A percentile compares a stretch with the other conserved stretches of the same genome.
These are phyloP conservation scores for Dinochytrium kinnereticum DNA, from an alignment of 371 early-diverging fungal genomes.

Conservation along the genomic window DNA sequence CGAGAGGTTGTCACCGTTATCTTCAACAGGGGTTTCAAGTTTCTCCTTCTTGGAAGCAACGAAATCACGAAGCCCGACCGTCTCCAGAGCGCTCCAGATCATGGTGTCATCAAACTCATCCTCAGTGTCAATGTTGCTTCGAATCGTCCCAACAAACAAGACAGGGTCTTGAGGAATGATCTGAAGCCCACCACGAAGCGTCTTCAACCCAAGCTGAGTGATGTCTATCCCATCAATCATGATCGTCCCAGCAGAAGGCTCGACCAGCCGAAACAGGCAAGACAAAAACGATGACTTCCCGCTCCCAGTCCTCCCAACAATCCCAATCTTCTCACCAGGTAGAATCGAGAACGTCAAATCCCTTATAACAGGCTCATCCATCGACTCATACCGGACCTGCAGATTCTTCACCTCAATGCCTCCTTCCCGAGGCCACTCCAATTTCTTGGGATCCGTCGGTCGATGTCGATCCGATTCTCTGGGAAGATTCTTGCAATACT, in stretches of 20 bases:
- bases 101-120: conserved; percentile 68
- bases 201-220: conserved; percentile 70
- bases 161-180: conserved; percentile 97
- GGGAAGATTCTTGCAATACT: conserved; percentile 18
- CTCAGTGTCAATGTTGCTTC: conserved; percentile 85
- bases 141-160: conserved; percentile 62
- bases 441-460: conserved; percentile 40
- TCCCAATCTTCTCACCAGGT: conserved; percentile 59
- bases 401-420: conserved; percentile 27
- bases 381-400: conserved; percentile 41
- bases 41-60: conserved; percentile 28
- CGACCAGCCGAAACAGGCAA: conserved; percentile 83
- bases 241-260: conserved; percentile 69
- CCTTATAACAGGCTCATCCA: conserved; percentile 57
- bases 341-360: conserved; percentile 53
- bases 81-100: conserved; percentile 70
- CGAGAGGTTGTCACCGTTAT: conserved; percentile 48
- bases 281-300: conserved; percentile 82
- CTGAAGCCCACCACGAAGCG: conserved; percentile 62
- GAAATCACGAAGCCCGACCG: conserved; percentile 9
- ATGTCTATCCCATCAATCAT: conserved; percentile 66
- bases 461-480: conserved; percentile 18
- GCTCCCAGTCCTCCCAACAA: conserved; percentile 86
- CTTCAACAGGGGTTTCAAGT: conserved; percentile 35
- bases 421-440: conserved; percentile 32